A percentile compares a stretch with the other conserved stretches of the same genome.
These are phyloP conservation scores for Tricholoma flavovirens DNA, from an alignment of 768 basidiomycete genomes.

Conservation along the genomic window DNA sequence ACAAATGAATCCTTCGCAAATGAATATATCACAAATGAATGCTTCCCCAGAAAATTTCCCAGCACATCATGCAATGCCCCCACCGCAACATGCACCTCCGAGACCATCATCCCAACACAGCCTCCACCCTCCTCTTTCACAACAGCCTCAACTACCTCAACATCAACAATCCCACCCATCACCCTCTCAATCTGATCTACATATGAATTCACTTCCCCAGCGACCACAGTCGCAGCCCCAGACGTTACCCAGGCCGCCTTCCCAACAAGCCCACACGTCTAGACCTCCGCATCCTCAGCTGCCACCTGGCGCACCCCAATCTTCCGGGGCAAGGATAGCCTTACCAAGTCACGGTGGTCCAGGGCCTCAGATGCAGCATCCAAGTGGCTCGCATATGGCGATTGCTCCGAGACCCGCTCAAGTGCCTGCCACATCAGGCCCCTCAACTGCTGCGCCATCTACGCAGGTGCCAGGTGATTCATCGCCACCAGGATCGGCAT, in stretches of 20 bases:
- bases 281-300: slow-evolving; percentile 14
- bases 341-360: slow-evolving; percentile 8
- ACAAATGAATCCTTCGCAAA: slow-evolving; percentile 46
- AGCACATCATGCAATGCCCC: slow-evolving; percentile 27
- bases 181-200: slow-evolving; percentile 37
- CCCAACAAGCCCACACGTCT: slow-evolving; percentile 14
- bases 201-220: slow-evolving; percentile 38
- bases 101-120: slow-evolving; percentile 39
- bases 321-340: slow-evolving; percentile 9
- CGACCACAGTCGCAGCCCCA: slow-evolving; percentile 54
- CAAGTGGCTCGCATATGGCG: slow-evolving; percentile 18
- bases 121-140: slow-evolving; percentile 27
- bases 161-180: slow-evolving; percentile 28
- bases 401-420: slow-evolving; percentile 26
- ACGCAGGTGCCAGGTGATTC: slow-evolving; percentile 20
- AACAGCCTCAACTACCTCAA: slow-evolving; percentile 23
- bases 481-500: slow-evolving; percentile 11
- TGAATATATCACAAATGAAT: slow-evolving; percentile 52
- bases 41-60: slow-evolving; percentile 23
- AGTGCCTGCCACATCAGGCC: slow-evolving; percentile 12
- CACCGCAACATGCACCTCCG: slow-evolving; percentile 29
- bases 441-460: slow-evolving; percentile 16
- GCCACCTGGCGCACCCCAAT: slow-evolving; percentile 6
- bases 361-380: slow-evolving; percentile 18
- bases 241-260: slow-evolving; percentile 8